Base-by-base conservation (phyloP, 139 green algal genomes). In the Chlamydomonas sp. region DNA sequence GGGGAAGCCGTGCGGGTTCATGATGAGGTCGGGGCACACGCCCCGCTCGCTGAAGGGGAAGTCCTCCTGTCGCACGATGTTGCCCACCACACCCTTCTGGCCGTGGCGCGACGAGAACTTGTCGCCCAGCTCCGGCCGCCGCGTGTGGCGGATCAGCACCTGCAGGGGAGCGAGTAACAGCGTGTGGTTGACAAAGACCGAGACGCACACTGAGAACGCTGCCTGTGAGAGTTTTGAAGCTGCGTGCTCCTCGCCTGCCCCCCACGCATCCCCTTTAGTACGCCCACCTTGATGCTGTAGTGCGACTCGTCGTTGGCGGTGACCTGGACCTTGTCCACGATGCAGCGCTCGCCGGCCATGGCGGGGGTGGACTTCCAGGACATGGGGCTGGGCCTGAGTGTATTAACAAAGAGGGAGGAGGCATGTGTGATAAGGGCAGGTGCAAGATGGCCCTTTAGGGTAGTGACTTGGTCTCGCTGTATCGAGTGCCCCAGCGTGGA, bases 1-100 rank as follows among this genome's bases (percentile, higher is more conserved):
- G 60, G 98, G 98, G 92, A 99, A 99, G 83, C 97, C 98, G 90
- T 99, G 98, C 5, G 98, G 98, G 92, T 99, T 99, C 94, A 99
- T 99, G 91, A 99, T 97, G 72, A 99, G 94, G 92, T 99, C 98
- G 3, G 97, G 97, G 88, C 95, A 97, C 71, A 99, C 92, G 49
- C 97, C 97, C 1, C 91, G 87, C 90, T 98, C 96, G 80, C 75
- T 95, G 92, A 99, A 99, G 58, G 97, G 97, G 90, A 99, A 96
- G 91, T 99, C 97, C 90, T 96, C 94, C 93, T 98, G 96, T 67
- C 87, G 83, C 75, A 98, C 95, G 79, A 99, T 99, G 88, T 92
- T 94, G 12, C 97, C 97, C 87, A 98, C 92, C 68, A 99, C 96
- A 31, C 97, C 97, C 94, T 99, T 99, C 93, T 99, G 97, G 4